Conservation (phyloP, 2,329 filamentous ascomycete species). For the Mycosphaerella sp. region DNA sequence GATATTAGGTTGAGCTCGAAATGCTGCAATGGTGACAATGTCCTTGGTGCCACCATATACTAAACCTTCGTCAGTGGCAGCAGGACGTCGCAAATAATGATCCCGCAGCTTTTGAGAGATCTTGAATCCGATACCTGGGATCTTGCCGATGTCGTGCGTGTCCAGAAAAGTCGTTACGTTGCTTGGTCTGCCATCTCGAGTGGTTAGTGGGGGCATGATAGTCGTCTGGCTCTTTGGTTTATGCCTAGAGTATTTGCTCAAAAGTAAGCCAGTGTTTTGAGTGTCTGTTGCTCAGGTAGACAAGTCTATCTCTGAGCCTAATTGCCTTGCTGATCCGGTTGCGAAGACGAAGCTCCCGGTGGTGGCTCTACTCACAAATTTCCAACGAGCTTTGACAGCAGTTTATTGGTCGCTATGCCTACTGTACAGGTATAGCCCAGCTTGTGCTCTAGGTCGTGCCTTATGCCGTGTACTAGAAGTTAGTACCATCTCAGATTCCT, state of each 20-base stretch:
- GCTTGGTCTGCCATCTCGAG: conserved; percentile 28
- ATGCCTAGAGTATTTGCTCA: conserved; percentile 40
- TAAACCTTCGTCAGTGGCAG: conserved; percentile 41
- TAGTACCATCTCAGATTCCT: too few species aligned
- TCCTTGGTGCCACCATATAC: conserved; percentile 49
- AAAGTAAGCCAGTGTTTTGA: background rate
- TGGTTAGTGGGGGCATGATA: conserved; percentile 54
- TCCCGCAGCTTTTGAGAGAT: conserved; percentile 62
- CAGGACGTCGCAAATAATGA: conserved; percentile 48
- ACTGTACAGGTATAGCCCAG: conserved; percentile 83
- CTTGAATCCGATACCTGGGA: conserved; percentile 82
- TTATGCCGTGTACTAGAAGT: too few species aligned
- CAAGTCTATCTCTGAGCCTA: background rate
- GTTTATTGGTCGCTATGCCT: conserved; percentile 80
- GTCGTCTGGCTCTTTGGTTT: conserved; percentile 88
- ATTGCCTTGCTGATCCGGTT: background rate
- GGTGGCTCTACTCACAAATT: conserved; percentile 43
- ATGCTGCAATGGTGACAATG: conserved; percentile 58
- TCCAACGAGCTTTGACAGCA: conserved; percentile 78
- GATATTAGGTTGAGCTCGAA: conserved; percentile 59
- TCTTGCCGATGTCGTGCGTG: conserved; percentile 64
- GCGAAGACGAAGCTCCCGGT: too few species aligned
- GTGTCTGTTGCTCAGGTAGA: background rate
- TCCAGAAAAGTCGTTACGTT: conserved; percentile 68
- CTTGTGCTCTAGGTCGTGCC: conserved; percentile 60